These are phyloP conservation scores for Crithidia bombi DNA, from an alignment of 208 protist species.

Conservation along the genomic window DNA sequence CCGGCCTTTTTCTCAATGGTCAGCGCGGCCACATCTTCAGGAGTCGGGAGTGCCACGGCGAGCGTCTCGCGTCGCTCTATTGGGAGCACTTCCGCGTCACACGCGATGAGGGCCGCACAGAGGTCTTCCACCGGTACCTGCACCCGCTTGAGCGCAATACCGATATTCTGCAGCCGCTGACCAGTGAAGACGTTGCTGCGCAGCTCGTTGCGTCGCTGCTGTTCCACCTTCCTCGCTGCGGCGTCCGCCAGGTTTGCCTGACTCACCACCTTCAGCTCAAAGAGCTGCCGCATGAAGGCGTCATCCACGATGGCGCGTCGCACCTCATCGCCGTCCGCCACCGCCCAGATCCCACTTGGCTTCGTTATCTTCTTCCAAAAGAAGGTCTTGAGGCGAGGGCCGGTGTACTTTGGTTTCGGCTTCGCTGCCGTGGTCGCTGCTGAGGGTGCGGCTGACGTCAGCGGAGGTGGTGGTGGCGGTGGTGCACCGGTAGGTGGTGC, in stretches of 20 bases:
- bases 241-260: constrained; percentile 13
- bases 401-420: constrained; percentile 33
- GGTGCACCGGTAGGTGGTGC: constrained; percentile 7
- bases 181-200: constrained; percentile 57
- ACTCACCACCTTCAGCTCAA: constrained; percentile 47
- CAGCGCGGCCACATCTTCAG: constrained; percentile 59
- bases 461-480: constrained; percentile 45
- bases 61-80: constrained; percentile 56
- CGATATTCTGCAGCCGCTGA: constrained; percentile 80
- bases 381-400: constrained; percentile 74
- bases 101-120: constrained; percentile 58
- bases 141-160: constrained; percentile 72
- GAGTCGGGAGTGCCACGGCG: constrained; percentile 45
- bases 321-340: constrained; percentile 30
- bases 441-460: constrained; percentile 34
- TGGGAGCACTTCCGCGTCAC: constrained; percentile 47
- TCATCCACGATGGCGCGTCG: constrained; percentile 49
- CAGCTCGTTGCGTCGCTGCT: constrained; percentile 32
- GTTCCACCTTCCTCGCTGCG: constrained; percentile 19
- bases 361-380: constrained; percentile 83
- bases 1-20: constrained; percentile 44
- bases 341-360: constrained; percentile 67
- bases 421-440: constrained; percentile 13
- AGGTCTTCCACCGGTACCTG: constrained; percentile 51
- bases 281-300: constrained; percentile 61